A percentile compares a stretch with the other conserved stretches of the same genome.
These are phyloP conservation scores for Linanthus parryae DNA, from an alignment of 148 eudicot species.

Conservation along the genomic window DNA sequence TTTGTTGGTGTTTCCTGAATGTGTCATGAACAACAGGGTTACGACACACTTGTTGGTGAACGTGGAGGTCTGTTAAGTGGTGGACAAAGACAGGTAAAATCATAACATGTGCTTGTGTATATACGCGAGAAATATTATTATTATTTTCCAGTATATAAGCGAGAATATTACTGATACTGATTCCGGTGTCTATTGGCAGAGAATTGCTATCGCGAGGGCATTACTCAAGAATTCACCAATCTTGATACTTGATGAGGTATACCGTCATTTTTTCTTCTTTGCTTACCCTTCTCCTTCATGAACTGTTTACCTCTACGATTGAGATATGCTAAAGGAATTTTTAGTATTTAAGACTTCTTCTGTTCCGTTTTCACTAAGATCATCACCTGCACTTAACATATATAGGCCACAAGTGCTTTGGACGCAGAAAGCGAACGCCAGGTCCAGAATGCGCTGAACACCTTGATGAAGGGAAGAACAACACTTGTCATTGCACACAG, in stretches of 20 bases:
- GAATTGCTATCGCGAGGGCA: constrained; percentile 96
- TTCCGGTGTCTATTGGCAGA: constrained; percentile 47
- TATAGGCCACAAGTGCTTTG: constrained; percentile 96
- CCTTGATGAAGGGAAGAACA: constrained; percentile 90
- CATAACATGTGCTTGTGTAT: background rate
- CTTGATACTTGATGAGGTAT: constrained; percentile 95
- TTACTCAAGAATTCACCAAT: constrained; percentile 90
- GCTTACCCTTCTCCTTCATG: background rate
- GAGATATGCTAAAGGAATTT: background rate
- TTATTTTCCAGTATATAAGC: background rate
- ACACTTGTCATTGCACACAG: constrained; percentile 97
- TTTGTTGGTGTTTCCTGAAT: constrained; percentile 11
- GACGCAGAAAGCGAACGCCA: constrained; percentile 85
- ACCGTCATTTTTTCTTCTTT: constrained; percentile 1
- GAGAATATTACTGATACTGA: constrained; percentile 12
- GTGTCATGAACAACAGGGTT: constrained; percentile 49
- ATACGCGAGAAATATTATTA: constrained; percentile 4
- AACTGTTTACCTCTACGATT: background rate
- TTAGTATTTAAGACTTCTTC: too few species aligned
- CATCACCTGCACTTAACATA: background rate
- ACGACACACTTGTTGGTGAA: constrained; percentile 97
- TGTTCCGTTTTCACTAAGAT: background rate
- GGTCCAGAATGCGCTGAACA: constrained; percentile 85
- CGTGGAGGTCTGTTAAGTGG: constrained; percentile 97
- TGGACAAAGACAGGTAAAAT: constrained; percentile 92